Conservation (phyloP, 805 yeast species). For the Candida easanensis region DNA sequence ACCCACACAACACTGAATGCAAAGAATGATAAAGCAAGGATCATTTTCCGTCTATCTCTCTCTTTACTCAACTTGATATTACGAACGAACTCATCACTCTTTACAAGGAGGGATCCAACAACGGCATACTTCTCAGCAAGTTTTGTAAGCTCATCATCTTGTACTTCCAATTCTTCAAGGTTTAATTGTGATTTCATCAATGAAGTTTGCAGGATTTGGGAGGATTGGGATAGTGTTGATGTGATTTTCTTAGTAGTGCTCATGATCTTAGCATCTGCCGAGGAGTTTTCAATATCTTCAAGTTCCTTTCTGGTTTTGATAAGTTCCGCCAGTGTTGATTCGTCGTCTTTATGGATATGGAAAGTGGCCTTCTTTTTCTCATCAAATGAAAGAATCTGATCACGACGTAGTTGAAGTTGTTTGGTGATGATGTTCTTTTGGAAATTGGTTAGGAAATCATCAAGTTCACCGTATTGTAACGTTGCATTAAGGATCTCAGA, state of each 20-base stretch:
- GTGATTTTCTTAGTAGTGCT: constrained; percentile 27
- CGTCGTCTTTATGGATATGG: not conserved
- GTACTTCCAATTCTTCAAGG: constrained; percentile 25
- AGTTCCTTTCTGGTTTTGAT: not conserved
- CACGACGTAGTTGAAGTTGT: constrained; percentile 16
- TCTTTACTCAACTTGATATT: constrained; percentile 25
- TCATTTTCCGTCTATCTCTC: constrained; percentile 24
- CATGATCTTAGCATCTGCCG: constrained; percentile 24
- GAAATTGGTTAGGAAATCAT: constrained; percentile 19
- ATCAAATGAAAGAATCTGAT: constrained; percentile 4
- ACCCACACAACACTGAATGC: constrained; percentile 20
- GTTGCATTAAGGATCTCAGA: not conserved
- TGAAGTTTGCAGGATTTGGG: constrained; percentile 25
- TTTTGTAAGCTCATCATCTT: constrained; percentile 19
- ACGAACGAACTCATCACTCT: constrained; percentile 24
- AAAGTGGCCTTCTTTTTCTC: constrained; percentile 7
- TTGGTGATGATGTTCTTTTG: constrained; percentile 16
- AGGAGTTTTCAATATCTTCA: constrained; percentile 3
- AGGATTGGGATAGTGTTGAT: constrained; percentile 22
- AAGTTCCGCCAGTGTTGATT: not conserved
- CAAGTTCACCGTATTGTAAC: constrained; percentile 9
- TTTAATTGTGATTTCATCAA: constrained; percentile 26
- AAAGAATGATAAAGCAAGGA: constrained; percentile 23
- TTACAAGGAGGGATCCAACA: constrained; percentile 21
- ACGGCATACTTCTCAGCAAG: constrained; percentile 21